Conservation (phyloP, 164 flowering plant species). For the Magnolia kwangsiensis region DNA sequence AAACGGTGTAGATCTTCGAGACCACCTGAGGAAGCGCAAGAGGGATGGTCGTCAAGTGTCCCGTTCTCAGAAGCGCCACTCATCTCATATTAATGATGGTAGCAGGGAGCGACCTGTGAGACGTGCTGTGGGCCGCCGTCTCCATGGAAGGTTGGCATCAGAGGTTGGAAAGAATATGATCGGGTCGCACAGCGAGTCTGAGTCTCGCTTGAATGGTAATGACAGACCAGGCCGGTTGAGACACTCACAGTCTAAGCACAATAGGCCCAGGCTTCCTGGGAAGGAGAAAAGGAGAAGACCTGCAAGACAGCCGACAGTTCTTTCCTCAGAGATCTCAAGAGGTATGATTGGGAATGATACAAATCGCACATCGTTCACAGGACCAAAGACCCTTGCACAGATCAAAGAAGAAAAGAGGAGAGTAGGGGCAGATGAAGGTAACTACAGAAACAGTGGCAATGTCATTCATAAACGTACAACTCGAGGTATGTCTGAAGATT, state of each 20-base stretch:
- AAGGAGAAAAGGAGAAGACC: constrained; percentile 24
- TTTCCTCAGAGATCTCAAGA: constrained; percentile 28
- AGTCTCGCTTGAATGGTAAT: constrained; percentile 2
- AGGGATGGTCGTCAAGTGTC: constrained; percentile 14
- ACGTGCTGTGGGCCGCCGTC: constrained; percentile 9
- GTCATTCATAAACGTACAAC: background rate
- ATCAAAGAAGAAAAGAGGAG: constrained; percentile 55
- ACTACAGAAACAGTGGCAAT: constrained; percentile 9
- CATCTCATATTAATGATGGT: constrained; percentile 15
- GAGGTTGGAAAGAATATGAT: constrained; percentile 25
- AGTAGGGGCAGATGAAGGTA: constrained; percentile 23
- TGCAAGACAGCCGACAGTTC: constrained; percentile 7
- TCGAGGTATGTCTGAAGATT: constrained; percentile 19
- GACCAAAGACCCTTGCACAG: constrained; percentile 61
- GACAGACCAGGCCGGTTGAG: constrained; percentile 12
- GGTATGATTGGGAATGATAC: constrained; percentile 19
- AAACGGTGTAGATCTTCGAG: constrained; percentile 42
- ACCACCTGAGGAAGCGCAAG: constrained; percentile 37
- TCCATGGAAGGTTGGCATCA: constrained; percentile 34
- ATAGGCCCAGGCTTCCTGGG: constrained; percentile 19
- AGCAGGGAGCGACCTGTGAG: constrained; percentile 21
- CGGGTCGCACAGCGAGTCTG: constrained; percentile 19
- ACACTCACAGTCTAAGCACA: constrained; percentile 16
- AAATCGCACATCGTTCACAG: constrained; percentile 34
- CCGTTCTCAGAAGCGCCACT: background rate